Evolutionary conservation across 1,139 yeast genomes (phyloP), one percentile per base, ranked within the genome.

Genomic region (Yamadazyma sp.): DNA sequence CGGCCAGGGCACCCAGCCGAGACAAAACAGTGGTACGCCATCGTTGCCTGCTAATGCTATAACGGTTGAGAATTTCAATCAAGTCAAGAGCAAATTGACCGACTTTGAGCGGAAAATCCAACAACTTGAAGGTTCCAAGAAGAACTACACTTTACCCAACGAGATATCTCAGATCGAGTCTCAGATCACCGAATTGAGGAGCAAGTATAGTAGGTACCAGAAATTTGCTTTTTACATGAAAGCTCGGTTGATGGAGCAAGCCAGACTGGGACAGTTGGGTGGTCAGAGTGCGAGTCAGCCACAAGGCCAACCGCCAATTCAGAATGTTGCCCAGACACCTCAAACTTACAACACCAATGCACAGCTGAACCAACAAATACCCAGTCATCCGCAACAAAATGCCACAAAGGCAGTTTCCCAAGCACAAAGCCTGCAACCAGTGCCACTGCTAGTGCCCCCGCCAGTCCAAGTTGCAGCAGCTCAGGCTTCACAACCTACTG

Each of bases 21-120:
- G 29, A 10, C 20, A 25, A 38, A 26, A 12, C 33, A 33, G 40
- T n/a, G 47, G 45, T 16, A 39, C 51, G 2, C 47, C 54, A 1
- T 28, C 51, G 8, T 45, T 59, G 61, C 70, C 67, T 11, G 49
- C 57, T 9, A 57, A 49, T 38, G 58, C 62, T 2, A 68, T 67
- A 4, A 66, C 75, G 0, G 54, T 66, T 11, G 75, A 70, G 42
- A 60, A 64, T 31, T 70, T 66, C 52, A 67, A 68, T 40, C 67
- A 62, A 37, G 69, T 70, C n/a, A 63, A 65, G 35, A 57, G 59
- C 7, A 54, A 66, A 26, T 53, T 70, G 23, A 60, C 56, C 33
- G 78, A 71, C 35, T 67, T 75, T 40, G 73, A 71, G 35, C 62
- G 70, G 27, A 76, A 70, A 44, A 53, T 61, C 17, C 57, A 60